Evolutionary conservation across 441 rosid species (phyloP).

Genomic region (Viola pubescens): DNA sequence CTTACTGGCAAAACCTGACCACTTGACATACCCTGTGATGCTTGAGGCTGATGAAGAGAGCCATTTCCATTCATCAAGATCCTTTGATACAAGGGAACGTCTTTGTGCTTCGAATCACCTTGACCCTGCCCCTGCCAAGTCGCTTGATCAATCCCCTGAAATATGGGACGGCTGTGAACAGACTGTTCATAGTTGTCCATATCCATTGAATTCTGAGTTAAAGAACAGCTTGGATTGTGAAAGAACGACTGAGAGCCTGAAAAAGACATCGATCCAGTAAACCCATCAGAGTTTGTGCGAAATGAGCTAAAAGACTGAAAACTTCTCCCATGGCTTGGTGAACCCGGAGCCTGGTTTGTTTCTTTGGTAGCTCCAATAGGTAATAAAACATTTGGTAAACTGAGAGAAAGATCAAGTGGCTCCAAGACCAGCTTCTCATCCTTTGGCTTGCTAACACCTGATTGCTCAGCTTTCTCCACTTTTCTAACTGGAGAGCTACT

Average conservation of each 20-base stretch:
- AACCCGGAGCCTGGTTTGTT: slow-evolving; percentile 44
- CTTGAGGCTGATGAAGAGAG: slow-evolving; percentile 45
- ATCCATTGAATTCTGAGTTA: slow-evolving; percentile 59
- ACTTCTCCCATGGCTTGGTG: slow-evolving; percentile 80
- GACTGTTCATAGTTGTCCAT: slow-evolving; percentile 85
- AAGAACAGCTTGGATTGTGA: slow-evolving; percentile 95
- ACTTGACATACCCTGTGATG: slow-evolving; percentile 37
- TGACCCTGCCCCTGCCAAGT: slow-evolving; percentile 59
- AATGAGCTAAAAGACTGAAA: slow-evolving; percentile 71
- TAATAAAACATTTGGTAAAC: slow-evolving; percentile 80
- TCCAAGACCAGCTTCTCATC: slow-evolving; percentile 61
- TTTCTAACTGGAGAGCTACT: slow-evolving; percentile 59
- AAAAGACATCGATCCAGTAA: slow-evolving; percentile 86
- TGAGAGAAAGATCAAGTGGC: slow-evolving; percentile 88
- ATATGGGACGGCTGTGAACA: slow-evolving; percentile 91
- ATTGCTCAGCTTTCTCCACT: slow-evolving; percentile 39
- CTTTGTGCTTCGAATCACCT: slow-evolving; percentile 65
- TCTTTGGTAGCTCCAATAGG: slow-evolving; percentile 64
- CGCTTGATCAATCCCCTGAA: slow-evolving; percentile 66
- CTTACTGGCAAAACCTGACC: slow-evolving; percentile 46
- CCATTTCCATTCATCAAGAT: slow-evolving; percentile 65
- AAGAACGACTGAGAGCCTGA: slow-evolving; percentile 91
- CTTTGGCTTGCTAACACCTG: slow-evolving; percentile 37
- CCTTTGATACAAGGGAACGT: slow-evolving; percentile 49
- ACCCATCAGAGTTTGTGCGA: slow-evolving; percentile 71